A percentile compares a stretch with the other conserved stretches of the same genome.
Evolutionary conservation across 2,329 filamentous ascomycete species (phyloP).

Genomic region (Byssochlamys sp.): DNA sequence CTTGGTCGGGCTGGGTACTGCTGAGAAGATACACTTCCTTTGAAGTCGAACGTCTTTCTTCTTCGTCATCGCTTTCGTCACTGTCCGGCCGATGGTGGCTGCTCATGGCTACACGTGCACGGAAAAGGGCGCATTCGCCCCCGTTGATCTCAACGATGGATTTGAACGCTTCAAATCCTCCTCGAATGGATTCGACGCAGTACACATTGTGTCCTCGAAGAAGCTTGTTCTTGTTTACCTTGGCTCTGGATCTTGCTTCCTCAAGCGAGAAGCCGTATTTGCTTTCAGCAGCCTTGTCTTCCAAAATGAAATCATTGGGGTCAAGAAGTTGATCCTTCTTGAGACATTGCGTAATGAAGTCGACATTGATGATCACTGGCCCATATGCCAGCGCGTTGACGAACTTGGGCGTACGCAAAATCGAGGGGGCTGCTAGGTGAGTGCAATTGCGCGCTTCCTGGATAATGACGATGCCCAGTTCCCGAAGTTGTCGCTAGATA

Average conservation of each 20-base stretch:
- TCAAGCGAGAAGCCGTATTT: slow-evolving; percentile 60
- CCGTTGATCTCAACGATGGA: slow-evolving; percentile 82
- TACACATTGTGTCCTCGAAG: slow-evolving; percentile 70
- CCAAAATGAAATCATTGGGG: slow-evolving; percentile 56
- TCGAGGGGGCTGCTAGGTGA: slow-evolving; percentile 74
- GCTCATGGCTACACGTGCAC: slow-evolving; percentile 59
- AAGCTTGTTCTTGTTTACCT: slow-evolving; percentile 65
- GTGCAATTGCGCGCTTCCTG: slow-evolving; percentile 67
- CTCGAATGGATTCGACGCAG: slow-evolving; percentile 68
- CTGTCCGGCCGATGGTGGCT: slow-evolving; percentile 39
- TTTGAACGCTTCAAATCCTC: slow-evolving; percentile 74
- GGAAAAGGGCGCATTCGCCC: slow-evolving; percentile 69
- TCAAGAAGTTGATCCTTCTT: slow-evolving; percentile 57
- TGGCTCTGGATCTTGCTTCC: slow-evolving; percentile 60
- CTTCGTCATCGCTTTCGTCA: slow-evolving; percentile 38
- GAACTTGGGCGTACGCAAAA: slow-evolving; percentile 89
- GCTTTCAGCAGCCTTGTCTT: slow-evolving; percentile 64
- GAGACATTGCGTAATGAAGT: slow-evolving; percentile 70
- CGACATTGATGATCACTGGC: slow-evolving; percentile 64
- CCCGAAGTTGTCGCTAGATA: slow-evolving; percentile 64
- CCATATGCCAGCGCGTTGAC: slow-evolving; percentile 75
- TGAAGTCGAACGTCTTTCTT: slow-evolving; percentile 51
- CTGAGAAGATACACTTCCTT: slow-evolving; percentile 78
- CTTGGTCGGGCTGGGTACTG: slow-evolving; percentile 57
- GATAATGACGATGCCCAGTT: slow-evolving; percentile 71